Evolutionary conservation across 164 flowering plant species (phyloP), one percentile per base, ranked within the genome.

Genomic region (Warburgia ugandensis): DNA sequence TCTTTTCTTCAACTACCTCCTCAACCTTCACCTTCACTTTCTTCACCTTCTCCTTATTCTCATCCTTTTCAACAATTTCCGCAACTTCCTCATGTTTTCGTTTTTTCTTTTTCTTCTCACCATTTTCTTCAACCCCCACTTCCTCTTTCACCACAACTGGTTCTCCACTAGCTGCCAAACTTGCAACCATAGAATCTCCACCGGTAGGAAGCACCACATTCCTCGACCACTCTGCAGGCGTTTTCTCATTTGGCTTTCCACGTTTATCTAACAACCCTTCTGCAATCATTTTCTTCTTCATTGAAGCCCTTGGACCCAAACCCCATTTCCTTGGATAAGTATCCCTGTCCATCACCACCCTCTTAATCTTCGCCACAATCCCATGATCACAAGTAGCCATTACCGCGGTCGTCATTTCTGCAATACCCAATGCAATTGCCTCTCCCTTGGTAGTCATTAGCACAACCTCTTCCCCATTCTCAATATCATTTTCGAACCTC

Each of bases 361-460:
- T 75, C 77, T 84, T 84, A 53, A 84, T 84, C 73, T 55, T 84
- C 0, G 92, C 92, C 45, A 84, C 92, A 9, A 74, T 78, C 14
- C 87, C 87, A 36, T 84, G 92, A 61, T 84, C 92, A 61, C 92
- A 84, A 14, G 92, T 81, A 0, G 87, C 87, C 81, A 84, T 84
- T 11, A 84, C 92, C 0, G 92, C 80, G 0, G 92, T 84, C 0
- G 92, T 84, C 92, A 84, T 84, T 67, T 84, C 83, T 0, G 92
- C 83, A 32, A 84, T 79, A 14, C 87, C 92, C 65, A 84, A 41
- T 0, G 92, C 87, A 72, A 84, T 66, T 0, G 92, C 92, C 57
- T 84, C 92, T 13, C 87, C 92, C 48, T 84, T 84, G 0, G 87
- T 84, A 1, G 87, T 83, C 91, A 83, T 83, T 47, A 83, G 50